A percentile compares a stretch with the other conserved stretches of the same genome.
These are phyloP conservation scores for Picocystis salinarum DNA, from an alignment of 139 green algal genomes.

Conservation along the genomic window DNA sequence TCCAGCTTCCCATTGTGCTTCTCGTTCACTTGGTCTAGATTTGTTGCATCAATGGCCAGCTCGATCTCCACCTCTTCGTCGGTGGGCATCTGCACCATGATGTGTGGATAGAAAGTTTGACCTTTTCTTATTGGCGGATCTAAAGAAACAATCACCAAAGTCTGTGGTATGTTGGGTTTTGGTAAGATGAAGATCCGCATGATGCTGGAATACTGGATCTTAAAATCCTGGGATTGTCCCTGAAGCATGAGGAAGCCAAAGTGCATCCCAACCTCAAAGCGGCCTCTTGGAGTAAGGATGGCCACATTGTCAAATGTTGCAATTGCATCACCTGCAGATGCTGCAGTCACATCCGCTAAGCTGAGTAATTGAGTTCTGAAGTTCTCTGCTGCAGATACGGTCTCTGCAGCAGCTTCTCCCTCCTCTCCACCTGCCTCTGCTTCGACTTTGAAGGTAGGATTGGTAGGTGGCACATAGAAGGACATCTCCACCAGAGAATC, in stretches of 20 bases:
- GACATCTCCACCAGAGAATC: conserved; percentile 70
- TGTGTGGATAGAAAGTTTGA: conserved; percentile 84
- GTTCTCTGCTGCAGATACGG: too few relatives aligned
- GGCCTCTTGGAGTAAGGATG: conserved; percentile 14
- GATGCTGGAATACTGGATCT: conserved; percentile 65
- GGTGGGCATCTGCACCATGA: conserved; percentile 52
- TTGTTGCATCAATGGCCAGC: conserved; percentile 39
- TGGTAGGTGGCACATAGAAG: conserved; percentile 46
- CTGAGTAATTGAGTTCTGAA: too few relatives aligned
- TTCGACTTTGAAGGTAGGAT: conserved; percentile 13
- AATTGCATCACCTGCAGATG: conserved; percentile 37
- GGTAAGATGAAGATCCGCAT: conserved; percentile 55
- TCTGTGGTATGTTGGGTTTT: conserved; percentile 49
- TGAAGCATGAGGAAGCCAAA: conserved; percentile 13
- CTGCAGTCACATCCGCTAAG: conserved; percentile 35
- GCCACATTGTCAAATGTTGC: conserved; percentile 55
- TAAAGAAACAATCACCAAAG: conserved; percentile 66
- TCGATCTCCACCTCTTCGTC: conserved; percentile 58
- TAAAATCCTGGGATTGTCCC: conserved; percentile 70
- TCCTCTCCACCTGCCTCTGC: conserved; percentile 9
- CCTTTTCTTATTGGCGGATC: conserved; percentile 91
- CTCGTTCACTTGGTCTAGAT: conserved; percentile 45
- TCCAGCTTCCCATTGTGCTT: conserved; percentile 40
- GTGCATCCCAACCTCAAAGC: conserved; percentile 26
- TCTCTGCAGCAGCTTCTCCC: conserved; percentile 12